A percentile compares a stretch with the other conserved stretches of the same genome.
These are phyloP conservation scores for Didymella segeticola DNA, from an alignment of 2,329 filamentous ascomycete genomes.

Conservation along the genomic window DNA sequence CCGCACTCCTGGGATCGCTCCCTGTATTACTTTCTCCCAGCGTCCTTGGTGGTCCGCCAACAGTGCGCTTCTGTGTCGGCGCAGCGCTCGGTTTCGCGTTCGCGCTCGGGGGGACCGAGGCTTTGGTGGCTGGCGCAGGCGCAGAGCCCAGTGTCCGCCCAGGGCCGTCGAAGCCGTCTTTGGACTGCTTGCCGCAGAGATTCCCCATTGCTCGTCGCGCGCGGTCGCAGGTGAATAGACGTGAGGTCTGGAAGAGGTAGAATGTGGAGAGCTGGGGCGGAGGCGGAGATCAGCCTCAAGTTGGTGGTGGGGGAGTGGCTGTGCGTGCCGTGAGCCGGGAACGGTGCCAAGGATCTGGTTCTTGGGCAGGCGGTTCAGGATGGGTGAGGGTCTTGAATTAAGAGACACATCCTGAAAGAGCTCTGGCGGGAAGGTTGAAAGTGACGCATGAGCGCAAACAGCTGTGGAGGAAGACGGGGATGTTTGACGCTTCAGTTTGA, in stretches of 20 bases:
- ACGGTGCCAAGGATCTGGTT: slow-evolving; percentile 31
- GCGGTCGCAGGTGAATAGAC: slow-evolving; percentile 17
- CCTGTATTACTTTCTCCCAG: slow-evolving; percentile 60
- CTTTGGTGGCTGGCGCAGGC: slow-evolving; percentile 53
- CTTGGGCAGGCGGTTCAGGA: slow-evolving; percentile 12
- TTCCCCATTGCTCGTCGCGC: slow-evolving; percentile 74
- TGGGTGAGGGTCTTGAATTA: background rate
- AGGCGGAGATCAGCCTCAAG: slow-evolving; percentile 32
- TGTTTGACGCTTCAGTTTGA: slow-evolving; percentile 10
- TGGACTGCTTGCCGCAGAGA: slow-evolving; percentile 75
- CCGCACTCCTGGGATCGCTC: slow-evolving; percentile 72
- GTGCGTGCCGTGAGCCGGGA: slow-evolving; percentile 16
- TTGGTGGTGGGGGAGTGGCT: slow-evolving; percentile 23
- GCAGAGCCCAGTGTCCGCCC: slow-evolving; percentile 74
- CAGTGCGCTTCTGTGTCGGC: slow-evolving; percentile 52
- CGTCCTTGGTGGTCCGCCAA: slow-evolving; percentile 60
- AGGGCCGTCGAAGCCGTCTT: slow-evolving; percentile 69
- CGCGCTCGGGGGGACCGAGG: slow-evolving; percentile 42
- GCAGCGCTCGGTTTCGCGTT: slow-evolving; percentile 21
- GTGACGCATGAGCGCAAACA: slow-evolving; percentile 1
- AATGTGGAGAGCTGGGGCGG: slow-evolving; percentile 18
- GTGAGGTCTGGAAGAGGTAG: background rate
- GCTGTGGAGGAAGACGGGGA: background rate
- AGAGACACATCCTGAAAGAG: background rate
- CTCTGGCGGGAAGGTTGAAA: background rate